Evolutionary conservation across 352 stramenopile species (phyloP), one percentile per base, ranked within the genome.

Genomic region (Pythium myriotylum): DNA sequence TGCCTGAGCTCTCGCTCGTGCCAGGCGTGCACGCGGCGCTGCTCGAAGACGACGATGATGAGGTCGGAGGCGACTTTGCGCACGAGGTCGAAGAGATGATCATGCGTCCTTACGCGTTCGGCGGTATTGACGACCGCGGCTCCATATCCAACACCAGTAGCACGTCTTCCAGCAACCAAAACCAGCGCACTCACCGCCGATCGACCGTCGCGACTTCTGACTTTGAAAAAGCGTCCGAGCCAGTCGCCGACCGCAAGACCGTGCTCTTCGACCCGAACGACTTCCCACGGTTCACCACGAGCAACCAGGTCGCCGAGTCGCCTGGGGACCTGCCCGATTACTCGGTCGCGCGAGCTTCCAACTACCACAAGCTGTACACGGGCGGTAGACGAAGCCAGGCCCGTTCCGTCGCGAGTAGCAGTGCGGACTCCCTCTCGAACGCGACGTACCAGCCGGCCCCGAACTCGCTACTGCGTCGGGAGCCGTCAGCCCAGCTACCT

Each of bases 1-100:
- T 80, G 40, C 77, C 77, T 0, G 70, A 83, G 57, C 60, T 84
- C 4, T 68, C 62, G 16, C 56, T 70, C 3, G 29, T 51, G 17
- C 41, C 56, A 46, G n/a, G 59, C 60, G 48, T 65, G 16, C 41
- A 59, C 24, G 45, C 53, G 32, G 33, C 42, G 26, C 48, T 60
- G 13, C 16, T 60, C 16, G 52, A 65, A n/a, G 60, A 65, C 4
- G 52, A 62, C 32, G 42, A 59, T 20, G 53, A 58, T 7, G 48
- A 65, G 29, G 62, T 59, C 23, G 43, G 23, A 14, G 54, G 33
- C 23, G 32, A 41, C 13, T 59, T 60, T 32, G 60, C 37, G 13
- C 60, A 62, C 12, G 60, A 61, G 40, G 60, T 67, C 7, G 51
- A 67, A 7, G 59, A 67, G 43, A 67, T 67, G 59, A 45, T 60